These are phyloP conservation scores for Sicyos edulis DNA, from an alignment of 306 rosid species.

Conservation along the genomic window DNA sequence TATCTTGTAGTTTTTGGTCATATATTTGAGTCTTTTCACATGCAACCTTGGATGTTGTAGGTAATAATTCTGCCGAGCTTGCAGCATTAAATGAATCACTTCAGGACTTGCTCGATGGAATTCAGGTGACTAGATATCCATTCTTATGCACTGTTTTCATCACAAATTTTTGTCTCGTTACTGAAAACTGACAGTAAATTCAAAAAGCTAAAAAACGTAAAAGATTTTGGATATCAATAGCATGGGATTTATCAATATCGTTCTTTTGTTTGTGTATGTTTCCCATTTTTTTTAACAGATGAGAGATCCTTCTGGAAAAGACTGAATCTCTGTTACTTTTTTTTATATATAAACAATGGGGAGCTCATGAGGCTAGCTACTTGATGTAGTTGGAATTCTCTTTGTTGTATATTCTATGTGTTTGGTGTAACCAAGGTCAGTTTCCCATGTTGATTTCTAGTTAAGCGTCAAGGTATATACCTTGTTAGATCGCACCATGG, in stretches of 20 bases:
- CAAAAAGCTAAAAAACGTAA: neutral
- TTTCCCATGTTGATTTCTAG: neutral
- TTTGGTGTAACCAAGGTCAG: conserved; percentile 5
- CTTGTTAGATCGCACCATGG: too few species aligned
- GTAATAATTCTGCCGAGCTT: conserved; percentile 54
- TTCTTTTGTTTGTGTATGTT: neutral
- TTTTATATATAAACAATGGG: neutral
- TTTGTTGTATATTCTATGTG: neutral
- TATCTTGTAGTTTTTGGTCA: neutral
- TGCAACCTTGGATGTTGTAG: conserved; percentile 25
- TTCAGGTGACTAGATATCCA: conserved; percentile 44
- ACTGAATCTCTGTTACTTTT: neutral
- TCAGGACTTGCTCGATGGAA: conserved; percentile 90
- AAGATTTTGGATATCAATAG: neutral
- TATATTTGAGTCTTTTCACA: neutral
- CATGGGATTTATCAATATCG: neutral
- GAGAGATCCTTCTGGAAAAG: neutral
- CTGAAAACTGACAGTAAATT: neutral
- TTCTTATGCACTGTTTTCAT: neutral
- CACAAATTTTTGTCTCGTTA: neutral
- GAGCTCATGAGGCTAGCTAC: neutral
- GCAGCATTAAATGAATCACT: conserved; percentile 76
- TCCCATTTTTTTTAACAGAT: neutral
- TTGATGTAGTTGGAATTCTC: too few species aligned
- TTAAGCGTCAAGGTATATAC: neutral